These are phyloP conservation scores for Sporothrix globosa DNA, from an alignment of 2,329 filamentous ascomycete species.

Conservation along the genomic window DNA sequence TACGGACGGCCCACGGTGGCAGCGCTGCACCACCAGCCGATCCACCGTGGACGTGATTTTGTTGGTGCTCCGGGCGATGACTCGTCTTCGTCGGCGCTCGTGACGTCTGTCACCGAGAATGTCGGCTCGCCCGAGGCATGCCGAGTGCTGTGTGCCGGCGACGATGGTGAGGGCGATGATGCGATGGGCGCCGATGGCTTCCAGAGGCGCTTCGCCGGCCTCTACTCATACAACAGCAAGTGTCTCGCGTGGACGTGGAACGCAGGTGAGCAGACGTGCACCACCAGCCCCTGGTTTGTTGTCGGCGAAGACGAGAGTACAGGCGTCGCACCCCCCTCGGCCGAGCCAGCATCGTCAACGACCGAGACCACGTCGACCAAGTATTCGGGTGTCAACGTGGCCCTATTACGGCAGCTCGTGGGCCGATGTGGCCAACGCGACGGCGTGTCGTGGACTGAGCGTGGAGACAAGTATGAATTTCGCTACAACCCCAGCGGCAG, in stretches of 20 bases:
- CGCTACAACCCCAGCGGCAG: conserved; percentile 11
- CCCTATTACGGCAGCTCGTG: conserved; percentile 32
- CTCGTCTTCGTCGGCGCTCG: conserved; percentile 47
- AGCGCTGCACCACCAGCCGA: conserved; percentile 44
- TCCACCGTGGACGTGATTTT: conserved; percentile 51
- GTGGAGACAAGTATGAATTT: conserved; percentile 26
- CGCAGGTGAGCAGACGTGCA: conserved; percentile 46
- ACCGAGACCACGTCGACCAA: conserved; percentile 36
- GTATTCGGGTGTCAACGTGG: conserved; percentile 47
- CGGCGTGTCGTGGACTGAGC: conserved; percentile 28
- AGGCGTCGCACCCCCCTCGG: not conserved
- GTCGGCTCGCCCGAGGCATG: conserved; percentile 50
- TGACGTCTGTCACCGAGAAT: conserved; percentile 34
- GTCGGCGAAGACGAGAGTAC: conserved; percentile 45
- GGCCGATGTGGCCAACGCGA: conserved; percentile 28
- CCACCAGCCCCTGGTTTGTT: conserved; percentile 55
- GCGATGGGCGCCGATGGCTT: not conserved
- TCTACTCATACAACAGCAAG: conserved; percentile 32
- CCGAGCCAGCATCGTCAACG: not conserved
- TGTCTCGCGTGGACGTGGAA: conserved; percentile 60
- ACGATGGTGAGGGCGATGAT: conserved; percentile 33
- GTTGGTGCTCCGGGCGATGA: conserved; percentile 52
- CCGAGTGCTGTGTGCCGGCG: conserved; percentile 48
- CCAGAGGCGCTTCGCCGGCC: not conserved
- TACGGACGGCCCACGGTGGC: conserved; percentile 50